Percentiles rank a stretch among this genome's conserved stretches.
phyloP scores from a whole-genome alignment of 2,329 filamentous ascomycete genomes.

The Periconia macrospinosa region DNA sequence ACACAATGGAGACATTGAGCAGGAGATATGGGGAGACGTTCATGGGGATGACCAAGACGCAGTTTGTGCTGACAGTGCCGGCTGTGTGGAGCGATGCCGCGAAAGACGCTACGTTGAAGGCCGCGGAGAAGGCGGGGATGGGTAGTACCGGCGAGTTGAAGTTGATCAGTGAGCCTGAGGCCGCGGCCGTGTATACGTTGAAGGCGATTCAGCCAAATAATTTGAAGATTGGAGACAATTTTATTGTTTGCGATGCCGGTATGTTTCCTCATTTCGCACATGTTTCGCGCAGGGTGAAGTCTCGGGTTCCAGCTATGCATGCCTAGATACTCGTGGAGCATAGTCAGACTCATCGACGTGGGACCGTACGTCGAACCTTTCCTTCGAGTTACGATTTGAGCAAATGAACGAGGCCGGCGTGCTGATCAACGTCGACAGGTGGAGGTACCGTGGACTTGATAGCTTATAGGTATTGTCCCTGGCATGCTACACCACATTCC shows the following conservation, averaged over 20 bases:
- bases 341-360: not conserved
- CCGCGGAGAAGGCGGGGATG: slow-evolving; percentile 78
- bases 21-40: slow-evolving; percentile 76
- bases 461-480: slow-evolving; percentile 59
- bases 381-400: not conserved
- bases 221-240: slow-evolving; percentile 66
- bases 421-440: slow-evolving; percentile 28
- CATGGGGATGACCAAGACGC: slow-evolving; percentile 73
- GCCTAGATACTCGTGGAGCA: not conserved
- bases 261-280: slow-evolving; percentile 9
- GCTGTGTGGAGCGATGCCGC: slow-evolving; percentile 84
- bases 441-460: slow-evolving; percentile 73
- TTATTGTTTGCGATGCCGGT: slow-evolving; percentile 60
- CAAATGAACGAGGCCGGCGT: not conserved
- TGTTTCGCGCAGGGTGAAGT: too few species aligned
- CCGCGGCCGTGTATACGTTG: slow-evolving; percentile 76
- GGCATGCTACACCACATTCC: not conserved
- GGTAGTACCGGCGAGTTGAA: slow-evolving; percentile 69
- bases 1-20: slow-evolving; percentile 77
- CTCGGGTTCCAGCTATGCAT: not conserved
- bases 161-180: slow-evolving; percentile 78
- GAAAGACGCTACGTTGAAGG: slow-evolving; percentile 80
- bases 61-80: slow-evolving; percentile 75
- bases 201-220: slow-evolving; percentile 79
- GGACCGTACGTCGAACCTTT: not conserved